Conservation (phyloP, 305 asterid species). For the Salvia sclarea region DNA sequence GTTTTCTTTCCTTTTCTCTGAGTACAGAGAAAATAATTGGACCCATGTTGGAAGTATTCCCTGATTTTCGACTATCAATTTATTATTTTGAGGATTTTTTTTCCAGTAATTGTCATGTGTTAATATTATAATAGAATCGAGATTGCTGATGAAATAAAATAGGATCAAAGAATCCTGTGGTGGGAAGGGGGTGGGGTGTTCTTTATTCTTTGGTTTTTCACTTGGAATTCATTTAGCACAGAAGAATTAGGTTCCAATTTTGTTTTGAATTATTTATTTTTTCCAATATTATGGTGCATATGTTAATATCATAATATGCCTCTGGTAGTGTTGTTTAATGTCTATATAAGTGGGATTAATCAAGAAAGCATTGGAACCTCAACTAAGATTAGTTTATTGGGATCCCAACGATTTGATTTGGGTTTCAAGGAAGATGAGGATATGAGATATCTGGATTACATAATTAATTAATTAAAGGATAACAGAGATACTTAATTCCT, state of each 20-base stretch:
- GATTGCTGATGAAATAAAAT: background rate
- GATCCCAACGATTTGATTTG: slow-evolving; percentile 14
- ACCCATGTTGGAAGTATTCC: background rate
- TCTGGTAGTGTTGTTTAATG: slow-evolving; percentile 22
- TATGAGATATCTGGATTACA: slow-evolving; percentile 14
- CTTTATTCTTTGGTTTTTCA: slow-evolving; percentile 15
- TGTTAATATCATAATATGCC: background rate
- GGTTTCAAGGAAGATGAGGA: slow-evolving; percentile 14
- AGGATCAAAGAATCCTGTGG: background rate
- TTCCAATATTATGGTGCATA: background rate
- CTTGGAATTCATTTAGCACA: slow-evolving; percentile 4
- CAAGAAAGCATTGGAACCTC: slow-evolving; percentile 32
- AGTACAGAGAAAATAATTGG: background rate
- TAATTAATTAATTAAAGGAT: background rate
- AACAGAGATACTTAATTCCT: background rate
- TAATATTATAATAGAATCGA: background rate
- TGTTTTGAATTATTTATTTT: background rate
- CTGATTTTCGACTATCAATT: background rate
- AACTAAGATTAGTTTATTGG: slow-evolving; percentile 27
- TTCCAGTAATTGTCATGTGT: background rate
- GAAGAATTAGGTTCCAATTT: slow-evolving; percentile 29
- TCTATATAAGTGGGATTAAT: slow-evolving; percentile 28
- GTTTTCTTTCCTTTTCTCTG: background rate
- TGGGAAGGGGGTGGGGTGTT: background rate
- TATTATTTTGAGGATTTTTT: background rate